Percentiles rank a stretch among this genome's conserved stretches.
These are phyloP conservation scores for Phaseolus coccineus DNA, from an alignment of 331 rosid species.

Conservation along the genomic window DNA sequence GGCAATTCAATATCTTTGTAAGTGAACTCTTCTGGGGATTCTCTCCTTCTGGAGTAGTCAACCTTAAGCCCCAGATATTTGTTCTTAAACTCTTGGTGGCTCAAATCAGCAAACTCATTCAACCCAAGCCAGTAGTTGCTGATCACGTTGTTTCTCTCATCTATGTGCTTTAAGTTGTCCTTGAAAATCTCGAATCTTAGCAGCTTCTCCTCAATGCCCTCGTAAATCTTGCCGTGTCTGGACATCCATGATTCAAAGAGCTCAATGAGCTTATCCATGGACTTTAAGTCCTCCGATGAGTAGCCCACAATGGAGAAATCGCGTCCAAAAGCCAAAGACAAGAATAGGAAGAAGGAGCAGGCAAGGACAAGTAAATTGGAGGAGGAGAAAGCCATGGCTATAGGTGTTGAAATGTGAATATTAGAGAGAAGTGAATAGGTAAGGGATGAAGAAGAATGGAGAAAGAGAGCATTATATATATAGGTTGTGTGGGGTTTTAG, in stretches of 20 bases:
- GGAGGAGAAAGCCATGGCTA: constrained; percentile 44
- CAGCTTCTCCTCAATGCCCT: constrained; percentile 68
- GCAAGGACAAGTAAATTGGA: neutral
- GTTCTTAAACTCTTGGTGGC: constrained; percentile 63
- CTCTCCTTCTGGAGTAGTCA: constrained; percentile 42
- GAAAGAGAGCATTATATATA: constrained; percentile 30
- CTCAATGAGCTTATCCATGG: constrained; percentile 65
- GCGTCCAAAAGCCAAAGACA: constrained; percentile 40
- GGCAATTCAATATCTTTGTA: constrained; percentile 63
- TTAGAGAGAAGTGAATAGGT: constrained; percentile 19
- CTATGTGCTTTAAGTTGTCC: constrained; percentile 71
- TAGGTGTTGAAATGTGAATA: constrained; percentile 8
- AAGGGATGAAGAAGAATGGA: constrained; percentile 44
- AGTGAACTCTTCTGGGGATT: constrained; percentile 54
- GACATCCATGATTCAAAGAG: constrained; percentile 74
- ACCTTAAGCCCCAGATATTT: constrained; percentile 58
- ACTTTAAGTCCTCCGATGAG: constrained; percentile 60
- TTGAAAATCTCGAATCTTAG: constrained; percentile 66
- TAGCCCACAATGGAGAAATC: constrained; percentile 71
- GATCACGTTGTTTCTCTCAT: constrained; percentile 60
- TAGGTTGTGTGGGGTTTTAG: constrained; percentile 46
- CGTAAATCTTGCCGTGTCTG: constrained; percentile 63
- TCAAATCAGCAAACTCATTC: constrained; percentile 80
- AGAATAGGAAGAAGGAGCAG: constrained; percentile 47
- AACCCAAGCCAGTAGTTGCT: constrained; percentile 75